Conservation (phyloP, 768 basidiomycete genomes). For the Kwoniella shandongensis region DNA sequence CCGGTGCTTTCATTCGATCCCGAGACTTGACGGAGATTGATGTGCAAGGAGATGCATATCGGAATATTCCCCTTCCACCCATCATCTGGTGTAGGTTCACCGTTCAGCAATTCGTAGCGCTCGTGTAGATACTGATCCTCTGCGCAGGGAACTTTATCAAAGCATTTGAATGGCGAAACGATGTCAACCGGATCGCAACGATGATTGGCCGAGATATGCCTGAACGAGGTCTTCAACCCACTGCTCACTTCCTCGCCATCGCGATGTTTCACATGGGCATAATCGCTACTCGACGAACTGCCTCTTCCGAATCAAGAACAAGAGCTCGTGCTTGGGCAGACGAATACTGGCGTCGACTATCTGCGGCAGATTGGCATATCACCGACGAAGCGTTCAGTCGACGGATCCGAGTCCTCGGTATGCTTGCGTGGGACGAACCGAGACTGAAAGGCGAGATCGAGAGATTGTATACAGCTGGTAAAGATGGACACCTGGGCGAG, state of each 20-base stretch:
- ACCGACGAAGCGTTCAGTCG: slow-evolving; percentile 7
- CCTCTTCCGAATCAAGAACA: neutral
- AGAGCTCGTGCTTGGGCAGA: slow-evolving; percentile 12
- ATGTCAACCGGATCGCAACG: slow-evolving; percentile 12
- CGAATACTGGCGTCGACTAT: slow-evolving; percentile 18
- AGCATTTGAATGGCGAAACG: slow-evolving; percentile 8
- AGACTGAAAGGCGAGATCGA: slow-evolving; percentile 10
- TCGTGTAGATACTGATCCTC: slow-evolving; percentile 1
- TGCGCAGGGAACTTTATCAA: slow-evolving; percentile 17
- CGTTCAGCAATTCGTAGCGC: neutral
- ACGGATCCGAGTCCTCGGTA: slow-evolving; percentile 12
- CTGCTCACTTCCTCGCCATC: slow-evolving; percentile 6
- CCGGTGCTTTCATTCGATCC: slow-evolving; percentile 9
- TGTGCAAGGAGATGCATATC: neutral
- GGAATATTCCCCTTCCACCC: slow-evolving; percentile 17
- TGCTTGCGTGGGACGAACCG: slow-evolving; percentile 1
- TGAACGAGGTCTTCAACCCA: slow-evolving; percentile 8
- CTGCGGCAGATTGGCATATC: slow-evolving; percentile 1
- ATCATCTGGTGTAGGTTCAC: slow-evolving; percentile 19
- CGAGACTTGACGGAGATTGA: slow-evolving; percentile 12
- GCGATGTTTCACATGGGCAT: slow-evolving; percentile 10
- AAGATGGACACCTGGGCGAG: slow-evolving; percentile 12
- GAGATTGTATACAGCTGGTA: slow-evolving; percentile 10
- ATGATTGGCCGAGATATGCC: slow-evolving; percentile 24
- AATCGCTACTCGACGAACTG: neutral